Evolutionary conservation across 106 monocot species (phyloP).

Genomic region (Dactylorhiza incarnata): DNA sequence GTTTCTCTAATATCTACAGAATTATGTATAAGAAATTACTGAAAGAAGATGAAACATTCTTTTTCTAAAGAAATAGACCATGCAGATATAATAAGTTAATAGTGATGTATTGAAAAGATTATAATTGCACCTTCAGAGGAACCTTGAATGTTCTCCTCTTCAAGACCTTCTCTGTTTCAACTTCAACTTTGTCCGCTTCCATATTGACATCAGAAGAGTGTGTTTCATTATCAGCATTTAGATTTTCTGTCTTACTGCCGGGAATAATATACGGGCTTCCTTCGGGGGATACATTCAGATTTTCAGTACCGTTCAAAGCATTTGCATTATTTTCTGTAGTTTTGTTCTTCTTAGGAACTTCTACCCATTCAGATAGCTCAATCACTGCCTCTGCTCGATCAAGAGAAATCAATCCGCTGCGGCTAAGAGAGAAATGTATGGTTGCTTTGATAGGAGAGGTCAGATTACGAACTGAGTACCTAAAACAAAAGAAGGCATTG

Average conservation of each 20-base stretch:
- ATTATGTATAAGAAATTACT: neutral
- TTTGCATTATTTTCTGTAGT: conserved; percentile 43
- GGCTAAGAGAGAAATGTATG: conserved; percentile 90
- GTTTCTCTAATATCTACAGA: conserved; percentile 69
- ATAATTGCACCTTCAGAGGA: conserved; percentile 70
- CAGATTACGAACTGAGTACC: conserved; percentile 75
- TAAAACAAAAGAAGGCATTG: conserved; percentile 14
- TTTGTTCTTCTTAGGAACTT: conserved; percentile 80
- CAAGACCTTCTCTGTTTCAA: conserved; percentile 61
- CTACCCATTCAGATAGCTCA: conserved; percentile 93
- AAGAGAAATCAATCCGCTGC: conserved; percentile 83
- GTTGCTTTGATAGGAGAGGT: conserved; percentile 95
- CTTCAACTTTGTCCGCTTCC: conserved; percentile 31
- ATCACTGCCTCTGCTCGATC: conserved; percentile 96
- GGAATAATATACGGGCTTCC: conserved; percentile 20
- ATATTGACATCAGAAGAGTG: conserved; percentile 17
- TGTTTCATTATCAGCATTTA: conserved; percentile 30
- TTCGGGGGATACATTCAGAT: conserved; percentile 27
- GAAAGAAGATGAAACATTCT: neutral
- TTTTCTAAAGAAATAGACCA: neutral
- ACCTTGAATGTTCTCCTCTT: conserved; percentile 90
- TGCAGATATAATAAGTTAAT: neutral
- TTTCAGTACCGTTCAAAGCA: conserved; percentile 18
- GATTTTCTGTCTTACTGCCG: conserved; percentile 20
- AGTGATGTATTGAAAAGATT: neutral